Conservation (phyloP, 169 alveolate species). For the Pseudocohnilembus persalinus region DNA sequence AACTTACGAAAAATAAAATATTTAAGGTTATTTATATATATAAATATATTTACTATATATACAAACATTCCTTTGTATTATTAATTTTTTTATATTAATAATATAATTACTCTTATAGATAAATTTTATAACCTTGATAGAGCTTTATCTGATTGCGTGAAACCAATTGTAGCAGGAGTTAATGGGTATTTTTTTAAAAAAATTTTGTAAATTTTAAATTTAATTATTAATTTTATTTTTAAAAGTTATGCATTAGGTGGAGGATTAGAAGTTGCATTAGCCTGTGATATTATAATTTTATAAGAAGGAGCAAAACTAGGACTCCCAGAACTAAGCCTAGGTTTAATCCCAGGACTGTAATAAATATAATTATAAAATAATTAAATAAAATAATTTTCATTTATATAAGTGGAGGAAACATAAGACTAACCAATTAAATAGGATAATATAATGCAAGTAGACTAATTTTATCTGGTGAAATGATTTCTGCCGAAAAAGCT, state of each 20-base stretch:
- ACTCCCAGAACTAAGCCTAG: conserved; percentile 76
- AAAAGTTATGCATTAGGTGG: conserved; percentile 4
- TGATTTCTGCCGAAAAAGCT: conserved; percentile 76
- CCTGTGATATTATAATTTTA: conserved; percentile 72
- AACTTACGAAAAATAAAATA: neutral
- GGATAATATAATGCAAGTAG: conserved; percentile 73
- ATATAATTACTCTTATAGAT: too few relatives aligned
- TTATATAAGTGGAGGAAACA: conserved; percentile 61
- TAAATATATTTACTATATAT: too few relatives aligned
- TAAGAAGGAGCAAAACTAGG: conserved; percentile 77
- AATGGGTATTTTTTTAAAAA: conserved; percentile 7
- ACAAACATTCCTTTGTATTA: too few relatives aligned
- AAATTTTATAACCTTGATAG: conserved; percentile 7
- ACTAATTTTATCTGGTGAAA: conserved; percentile 65
- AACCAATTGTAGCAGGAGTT: conserved; percentile 5
- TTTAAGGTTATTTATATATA: neutral
- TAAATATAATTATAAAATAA: too few relatives aligned
- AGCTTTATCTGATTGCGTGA: conserved; percentile 6
- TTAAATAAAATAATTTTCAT: too few relatives aligned
- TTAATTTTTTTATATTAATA: too few relatives aligned
- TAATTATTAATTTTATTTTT: neutral
- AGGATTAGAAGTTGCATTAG: conserved; percentile 67
- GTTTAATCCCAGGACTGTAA: conserved; percentile 70
- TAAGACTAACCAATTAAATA: conserved; percentile 62
- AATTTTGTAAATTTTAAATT: neutral